Evolutionary conservation across 345 rosid species (phyloP).

Genomic region (Camelina sativa): DNA sequence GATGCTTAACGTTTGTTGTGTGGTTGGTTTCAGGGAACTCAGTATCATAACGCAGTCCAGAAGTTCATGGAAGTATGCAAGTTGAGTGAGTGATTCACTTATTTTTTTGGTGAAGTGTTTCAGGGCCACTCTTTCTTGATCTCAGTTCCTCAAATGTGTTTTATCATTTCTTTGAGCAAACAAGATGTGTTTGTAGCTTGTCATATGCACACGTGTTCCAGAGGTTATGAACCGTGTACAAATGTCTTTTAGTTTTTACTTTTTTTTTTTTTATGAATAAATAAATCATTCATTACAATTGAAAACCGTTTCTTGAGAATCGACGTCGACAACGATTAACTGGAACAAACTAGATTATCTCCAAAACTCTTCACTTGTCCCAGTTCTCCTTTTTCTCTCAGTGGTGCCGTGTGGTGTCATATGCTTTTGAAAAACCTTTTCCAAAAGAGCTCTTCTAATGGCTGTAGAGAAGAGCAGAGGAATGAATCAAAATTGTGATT

Average conservation of each 20-base stretch:
- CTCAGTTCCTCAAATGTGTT: conserved; percentile 15
- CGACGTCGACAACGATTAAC: too few species aligned
- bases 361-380: too few species aligned
- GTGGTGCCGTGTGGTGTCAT: too few species aligned
- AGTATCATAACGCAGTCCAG: conserved; percentile 89
- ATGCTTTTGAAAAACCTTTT: too few species aligned
- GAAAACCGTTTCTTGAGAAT: too few species aligned
- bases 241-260: not conserved
- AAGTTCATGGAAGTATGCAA: conserved; percentile 82
- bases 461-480: too few species aligned
- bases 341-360: too few species aligned
- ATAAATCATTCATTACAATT: too few species aligned
- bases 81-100: conserved; percentile 57
- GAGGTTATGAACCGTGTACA: not conserved
- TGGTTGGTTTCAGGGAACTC: conserved; percentile 71
- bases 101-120: conserved; percentile 12
- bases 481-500: too few species aligned
- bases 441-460: too few species aligned
- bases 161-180: conserved; percentile 23
- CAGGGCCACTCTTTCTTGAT: conserved; percentile 10
- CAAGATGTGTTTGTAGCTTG: conserved; percentile 29
- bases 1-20: conserved; percentile 18
- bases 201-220: not conserved
- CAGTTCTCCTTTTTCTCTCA: too few species aligned
- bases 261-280: not conserved